Base-by-base conservation (phyloP, 1,139 yeast species). In the Eremothecium cymbalariae region DNA sequence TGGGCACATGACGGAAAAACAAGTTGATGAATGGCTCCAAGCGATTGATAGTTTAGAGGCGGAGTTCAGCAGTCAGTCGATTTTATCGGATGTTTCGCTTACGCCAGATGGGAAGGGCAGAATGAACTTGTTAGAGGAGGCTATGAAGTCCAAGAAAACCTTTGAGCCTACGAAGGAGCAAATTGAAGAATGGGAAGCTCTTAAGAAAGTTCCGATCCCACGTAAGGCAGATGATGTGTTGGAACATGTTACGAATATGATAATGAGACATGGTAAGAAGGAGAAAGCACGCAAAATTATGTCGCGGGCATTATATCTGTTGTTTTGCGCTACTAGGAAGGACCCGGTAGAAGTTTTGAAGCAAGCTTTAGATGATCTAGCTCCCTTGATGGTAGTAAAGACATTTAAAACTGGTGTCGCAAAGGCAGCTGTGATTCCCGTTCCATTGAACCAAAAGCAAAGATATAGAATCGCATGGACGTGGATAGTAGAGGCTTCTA, bases 261-360 rank as follows among this genome's bases (percentile, higher is more conserved):
- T 90, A 41, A 93, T 93, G 98, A 76, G 85, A 54, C 78, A 84
- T 53, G 99, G 99, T 33, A 77, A 79, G 59, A 90, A 88, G 59
- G 74, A 85, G 36, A 65, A 70, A 36, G 96, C 98, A 1, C 81
- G 79, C 55, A 79, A 72, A 50, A 67, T 71, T 36, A 69, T 93
- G 43, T 72, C 80, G 38, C 72, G 80, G 54, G 94, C 96, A 1
- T 66, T 90, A 38, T 86, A 86, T 53, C 66, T 88, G 37, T 79
- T 90, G 11, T 53, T 44, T 31, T 49, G 55, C 25, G 51, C 53
- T 31, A 49, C 52, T 4, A 48, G 59, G 23, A 45, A 48, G 77
- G 82, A 59, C 65, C 98, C 98, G 3, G 78, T 88, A 12, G 70
- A 70, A 34, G 68, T 83, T 15, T 70, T 90, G 48, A 77, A 77